Conservation (phyloP, 2,329 filamentous ascomycete genomes). For the Periconia macrospinosa region DNA sequence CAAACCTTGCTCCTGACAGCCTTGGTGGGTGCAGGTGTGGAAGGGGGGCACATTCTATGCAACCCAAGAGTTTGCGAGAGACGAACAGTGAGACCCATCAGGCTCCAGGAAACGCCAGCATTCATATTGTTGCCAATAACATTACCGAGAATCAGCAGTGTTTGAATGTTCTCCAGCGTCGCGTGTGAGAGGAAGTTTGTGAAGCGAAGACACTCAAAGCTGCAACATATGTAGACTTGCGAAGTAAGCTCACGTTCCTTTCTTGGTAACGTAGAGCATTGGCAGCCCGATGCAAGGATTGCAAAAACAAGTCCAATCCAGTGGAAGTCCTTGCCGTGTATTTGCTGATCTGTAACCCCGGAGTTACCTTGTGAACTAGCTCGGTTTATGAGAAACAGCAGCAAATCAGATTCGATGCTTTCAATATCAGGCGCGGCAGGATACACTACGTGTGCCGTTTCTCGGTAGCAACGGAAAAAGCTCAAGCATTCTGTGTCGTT, state of each 20-base stretch:
- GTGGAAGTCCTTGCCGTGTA: conserved; percentile 60
- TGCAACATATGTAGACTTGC: conserved; percentile 67
- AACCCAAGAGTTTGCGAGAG: conserved; percentile 63
- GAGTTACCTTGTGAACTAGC: conserved; percentile 46
- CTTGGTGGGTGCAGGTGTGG: conserved; percentile 51
- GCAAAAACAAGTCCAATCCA: conserved; percentile 65
- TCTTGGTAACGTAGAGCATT: conserved; percentile 59
- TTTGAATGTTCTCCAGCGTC: conserved; percentile 63
- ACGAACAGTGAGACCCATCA: conserved; percentile 61
- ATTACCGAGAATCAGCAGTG: conserved; percentile 63
- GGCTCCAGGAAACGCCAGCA: conserved; percentile 64
- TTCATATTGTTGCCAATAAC: conserved; percentile 67
- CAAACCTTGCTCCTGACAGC: conserved; percentile 45
- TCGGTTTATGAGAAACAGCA: conserved; percentile 57
- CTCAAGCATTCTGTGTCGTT: conserved; percentile 60
- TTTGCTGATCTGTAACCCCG: conserved; percentile 55
- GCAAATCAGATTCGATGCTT: conserved; percentile 57
- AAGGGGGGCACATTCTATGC: conserved; percentile 60
- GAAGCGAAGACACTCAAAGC: conserved; percentile 65
- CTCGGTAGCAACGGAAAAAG: conserved; percentile 60
- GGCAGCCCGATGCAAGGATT: conserved; percentile 63
- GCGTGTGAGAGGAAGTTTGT: conserved; percentile 66
- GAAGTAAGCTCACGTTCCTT: conserved; percentile 65
- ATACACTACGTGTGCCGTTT: conserved; percentile 62
- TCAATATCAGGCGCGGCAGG: conserved; percentile 61